Evolutionary conservation across 306 rosid species (phyloP).

Genomic region (Ceratonia siliqua): DNA sequence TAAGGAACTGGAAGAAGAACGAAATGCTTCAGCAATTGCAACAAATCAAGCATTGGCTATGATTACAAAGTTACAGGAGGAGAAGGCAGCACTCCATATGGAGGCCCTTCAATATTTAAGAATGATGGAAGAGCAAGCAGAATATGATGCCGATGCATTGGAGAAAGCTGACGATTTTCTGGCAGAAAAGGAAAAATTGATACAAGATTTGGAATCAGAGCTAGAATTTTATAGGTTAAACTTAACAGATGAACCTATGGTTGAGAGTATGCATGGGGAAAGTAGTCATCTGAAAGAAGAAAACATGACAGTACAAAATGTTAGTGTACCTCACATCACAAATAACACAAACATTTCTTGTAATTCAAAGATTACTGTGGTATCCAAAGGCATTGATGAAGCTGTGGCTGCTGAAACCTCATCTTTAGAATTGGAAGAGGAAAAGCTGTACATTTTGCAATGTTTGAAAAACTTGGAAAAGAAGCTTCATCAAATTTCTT

Average conservation of each 20-base stretch:
- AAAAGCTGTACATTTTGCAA: constrained; percentile 56
- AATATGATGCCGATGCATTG: constrained; percentile 79
- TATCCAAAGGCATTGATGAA: constrained; percentile 40
- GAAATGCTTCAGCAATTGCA: constrained; percentile 80
- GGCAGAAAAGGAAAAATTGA: constrained; percentile 74
- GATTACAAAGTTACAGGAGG: constrained; percentile 95
- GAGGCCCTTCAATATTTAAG: constrained; percentile 87
- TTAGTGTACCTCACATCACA: constrained; percentile 27
- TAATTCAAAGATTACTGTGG: constrained; percentile 35
- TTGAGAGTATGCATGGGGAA: constrained; percentile 22
- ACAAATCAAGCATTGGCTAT: constrained; percentile 90
- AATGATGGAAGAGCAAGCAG: constrained; percentile 99
- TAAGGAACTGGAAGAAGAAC: constrained; percentile 83
- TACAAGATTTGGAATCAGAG: constrained; percentile 86
- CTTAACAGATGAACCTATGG: constrained; percentile 30
- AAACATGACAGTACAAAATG: constrained; percentile 30
- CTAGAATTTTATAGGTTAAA: constrained; percentile 57
- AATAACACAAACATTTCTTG: constrained; percentile 24
- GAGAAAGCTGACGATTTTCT: constrained; percentile 76
- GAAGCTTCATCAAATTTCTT: constrained; percentile 48
- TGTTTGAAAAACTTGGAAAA: constrained; percentile 67
- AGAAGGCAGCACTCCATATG: constrained; percentile 87
- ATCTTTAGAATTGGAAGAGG: constrained; percentile 63
- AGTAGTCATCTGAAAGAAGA: constrained; percentile 41
- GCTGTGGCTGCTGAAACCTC: constrained; percentile 38